Conservation (phyloP, 2,329 filamentous ascomycete genomes). For the Cercospora berteroae region DNA sequence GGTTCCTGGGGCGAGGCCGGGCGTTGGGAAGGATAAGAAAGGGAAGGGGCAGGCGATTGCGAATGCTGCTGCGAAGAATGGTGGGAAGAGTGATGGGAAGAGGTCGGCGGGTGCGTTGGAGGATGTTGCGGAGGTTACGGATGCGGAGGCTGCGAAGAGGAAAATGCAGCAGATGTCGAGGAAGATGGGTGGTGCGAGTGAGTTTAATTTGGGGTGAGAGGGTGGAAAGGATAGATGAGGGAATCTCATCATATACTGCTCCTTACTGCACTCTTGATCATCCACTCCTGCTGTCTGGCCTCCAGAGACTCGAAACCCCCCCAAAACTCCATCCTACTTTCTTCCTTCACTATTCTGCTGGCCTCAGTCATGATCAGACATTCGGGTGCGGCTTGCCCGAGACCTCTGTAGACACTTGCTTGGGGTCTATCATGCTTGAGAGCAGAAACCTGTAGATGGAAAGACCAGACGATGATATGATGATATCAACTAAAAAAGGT, state of each 20-base stretch:
- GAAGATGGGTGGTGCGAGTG: conserved; percentile 52
- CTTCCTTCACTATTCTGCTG: background rate
- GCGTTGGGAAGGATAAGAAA: conserved; percentile 48
- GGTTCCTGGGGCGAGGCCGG: conserved; percentile 51
- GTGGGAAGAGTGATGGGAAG: conserved; percentile 36
- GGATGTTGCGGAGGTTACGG: conserved; percentile 33
- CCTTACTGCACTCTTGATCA: background rate
- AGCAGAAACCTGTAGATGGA: background rate
- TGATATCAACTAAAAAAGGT: no score
- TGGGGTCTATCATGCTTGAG: no score
- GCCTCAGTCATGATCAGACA: background rate
- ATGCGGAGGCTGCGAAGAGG: conserved; percentile 48
- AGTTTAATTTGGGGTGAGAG: conserved; percentile 57
- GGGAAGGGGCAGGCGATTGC: conserved; percentile 40
- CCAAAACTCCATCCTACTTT: background rate
- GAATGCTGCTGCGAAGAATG: conserved; percentile 23
- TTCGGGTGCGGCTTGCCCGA: background rate
- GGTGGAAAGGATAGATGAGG: background rate
- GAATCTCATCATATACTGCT: no score
- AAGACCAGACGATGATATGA: no score
- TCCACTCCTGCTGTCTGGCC: background rate
- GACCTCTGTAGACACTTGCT: background rate
- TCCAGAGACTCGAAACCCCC: background rate
- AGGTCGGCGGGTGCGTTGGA: conserved; percentile 27
- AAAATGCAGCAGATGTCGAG: conserved; percentile 53